phyloP scores from a whole-genome alignment of 2,329 filamentous ascomycete species.

The Aspergillus pseudoviridinutans region DNA sequence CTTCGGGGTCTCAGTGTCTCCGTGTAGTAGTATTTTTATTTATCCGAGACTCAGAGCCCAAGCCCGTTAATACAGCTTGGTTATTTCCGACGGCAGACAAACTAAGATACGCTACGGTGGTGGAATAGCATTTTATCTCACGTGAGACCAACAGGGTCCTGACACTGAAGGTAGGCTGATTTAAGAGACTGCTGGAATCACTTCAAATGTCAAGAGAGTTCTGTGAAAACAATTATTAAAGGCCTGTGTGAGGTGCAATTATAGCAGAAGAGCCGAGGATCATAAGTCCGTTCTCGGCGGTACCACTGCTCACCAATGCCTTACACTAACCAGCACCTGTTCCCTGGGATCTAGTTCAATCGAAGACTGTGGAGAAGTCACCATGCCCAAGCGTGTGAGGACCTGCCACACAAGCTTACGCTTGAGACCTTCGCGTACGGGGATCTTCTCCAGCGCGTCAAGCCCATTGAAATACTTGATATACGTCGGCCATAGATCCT shows the following conservation, averaged over 20 bases:
- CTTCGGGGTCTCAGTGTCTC: constrained; percentile 10
- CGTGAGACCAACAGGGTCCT: not conserved
- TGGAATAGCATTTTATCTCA: not conserved
- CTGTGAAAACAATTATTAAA: too few relatives aligned
- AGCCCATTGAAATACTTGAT: constrained; percentile 85
- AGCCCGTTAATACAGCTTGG: not conserved
- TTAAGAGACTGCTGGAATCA: not conserved
- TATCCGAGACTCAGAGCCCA: not conserved
- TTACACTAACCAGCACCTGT: constrained; percentile 55
- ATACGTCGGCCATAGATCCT: constrained; percentile 67
- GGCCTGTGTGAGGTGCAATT: too few relatives aligned
- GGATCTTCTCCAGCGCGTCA: constrained; percentile 79
- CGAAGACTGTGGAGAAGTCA: constrained; percentile 45
- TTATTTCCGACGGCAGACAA: not conserved
- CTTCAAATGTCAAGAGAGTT: not conserved
- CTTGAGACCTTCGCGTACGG: constrained; percentile 80
- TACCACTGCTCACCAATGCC: constrained; percentile 58
- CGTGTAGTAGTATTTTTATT: not conserved
- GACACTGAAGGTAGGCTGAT: too few relatives aligned
- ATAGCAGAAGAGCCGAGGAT: too few relatives aligned
- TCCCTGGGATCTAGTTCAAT: constrained; percentile 32
- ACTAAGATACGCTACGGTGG: not conserved
- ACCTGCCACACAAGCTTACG: constrained; percentile 60
- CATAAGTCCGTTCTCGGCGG: not conserved
- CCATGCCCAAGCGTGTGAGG: constrained; percentile 62